Evolutionary conservation across 441 rosid genomes (phyloP), one percentile per base, ranked within the genome.

Genomic region (Manihot esculenta): DNA sequence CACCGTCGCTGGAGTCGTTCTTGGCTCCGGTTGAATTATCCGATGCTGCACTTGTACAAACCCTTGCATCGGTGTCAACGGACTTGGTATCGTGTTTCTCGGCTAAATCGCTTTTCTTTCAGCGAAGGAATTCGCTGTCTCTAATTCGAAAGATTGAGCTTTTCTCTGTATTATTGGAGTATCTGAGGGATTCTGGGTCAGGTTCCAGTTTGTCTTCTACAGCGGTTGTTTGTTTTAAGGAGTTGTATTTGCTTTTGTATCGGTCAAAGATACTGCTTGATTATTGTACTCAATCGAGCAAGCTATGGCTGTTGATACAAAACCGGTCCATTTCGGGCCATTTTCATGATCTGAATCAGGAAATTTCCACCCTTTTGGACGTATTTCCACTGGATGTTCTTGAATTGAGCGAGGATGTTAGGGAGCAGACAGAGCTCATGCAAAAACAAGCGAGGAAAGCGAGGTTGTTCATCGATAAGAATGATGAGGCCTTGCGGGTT

Each of bases 271-370:
- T 92, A 57, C 76, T 94, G 66, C 83, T 95, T 14, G 90, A 95
- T 78, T 86, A 89, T 77, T 91, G 97, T 72, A 60, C 74, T 8
- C 90, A 87, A 41, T 89, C 97, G 17, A 87, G 98, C 77, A 94
- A 88, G 88, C 68, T 92, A 20, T 94, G 98, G 99, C 79, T 94
- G 3, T 73, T 94, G 87, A 81, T 92, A 20, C 97, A 94, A 74
- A 89, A 86, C 67, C 90, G 85, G 30, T 76, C 91, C 0, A 86
- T 94, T 75, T 88, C 97, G 1, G 96, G 94, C 14, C 94, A 94
- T 80, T 94, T 92, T 76, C 97, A 92, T 79, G 98, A 90, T 72
- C 75, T 92, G 83, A 86, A 89, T 76, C 96, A 88, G 75, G 99
- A 94, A 67, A 87, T 90, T 30, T 81, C 83, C n/a, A 92, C 97